Conservation (phyloP, 2,329 filamentous ascomycete genomes). For the Xylaria arbuscula region DNA sequence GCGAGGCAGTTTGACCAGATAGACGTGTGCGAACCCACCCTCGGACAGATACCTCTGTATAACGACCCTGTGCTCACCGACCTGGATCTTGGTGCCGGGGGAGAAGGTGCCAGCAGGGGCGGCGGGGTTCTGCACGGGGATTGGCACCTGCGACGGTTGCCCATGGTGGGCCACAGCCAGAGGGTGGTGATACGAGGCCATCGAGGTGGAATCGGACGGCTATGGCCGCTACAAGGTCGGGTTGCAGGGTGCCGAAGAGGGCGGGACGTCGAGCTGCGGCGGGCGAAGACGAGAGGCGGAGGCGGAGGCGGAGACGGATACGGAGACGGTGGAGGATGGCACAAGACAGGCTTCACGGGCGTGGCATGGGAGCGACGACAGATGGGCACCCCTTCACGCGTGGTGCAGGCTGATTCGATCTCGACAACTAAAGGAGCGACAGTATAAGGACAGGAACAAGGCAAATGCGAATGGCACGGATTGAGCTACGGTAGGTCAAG, state of each 20-base stretch:
- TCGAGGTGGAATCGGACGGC: constrained; percentile 30
- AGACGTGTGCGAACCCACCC: constrained; percentile 97
- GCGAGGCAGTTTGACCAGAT: constrained; percentile 87
- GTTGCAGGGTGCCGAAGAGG: constrained; percentile 12
- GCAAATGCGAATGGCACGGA: constrained; percentile 1
- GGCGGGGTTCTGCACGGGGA: constrained; percentile 49
- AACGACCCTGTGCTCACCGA: constrained; percentile 89
- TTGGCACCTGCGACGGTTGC: constrained; percentile 47
- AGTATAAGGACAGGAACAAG: constrained; percentile 13
- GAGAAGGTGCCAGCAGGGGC: constrained; percentile 87
- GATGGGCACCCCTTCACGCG: constrained; percentile 24
- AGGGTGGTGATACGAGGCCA: constrained; percentile 48
- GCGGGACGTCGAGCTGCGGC: neutral
- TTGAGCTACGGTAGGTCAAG: constrained; percentile 22
- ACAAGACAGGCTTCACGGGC: constrained; percentile 37
- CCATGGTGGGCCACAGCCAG: constrained; percentile 52
- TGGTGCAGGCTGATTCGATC: constrained; percentile 29
- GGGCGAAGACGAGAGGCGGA: constrained; percentile 20
- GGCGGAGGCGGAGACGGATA: constrained; percentile 34
- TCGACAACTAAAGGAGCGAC: constrained; percentile 19
- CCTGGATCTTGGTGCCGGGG: constrained; percentile 95
- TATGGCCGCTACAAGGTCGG: constrained; percentile 20
- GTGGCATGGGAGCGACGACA: constrained; percentile 44
- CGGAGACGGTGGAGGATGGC: constrained; percentile 36
- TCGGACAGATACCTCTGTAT: constrained; percentile 98